A percentile compares a stretch with the other conserved stretches of the same genome.
These are phyloP conservation scores for Pharnaceum exiguum DNA, from an alignment of 148 eudicot species.

Conservation along the genomic window DNA sequence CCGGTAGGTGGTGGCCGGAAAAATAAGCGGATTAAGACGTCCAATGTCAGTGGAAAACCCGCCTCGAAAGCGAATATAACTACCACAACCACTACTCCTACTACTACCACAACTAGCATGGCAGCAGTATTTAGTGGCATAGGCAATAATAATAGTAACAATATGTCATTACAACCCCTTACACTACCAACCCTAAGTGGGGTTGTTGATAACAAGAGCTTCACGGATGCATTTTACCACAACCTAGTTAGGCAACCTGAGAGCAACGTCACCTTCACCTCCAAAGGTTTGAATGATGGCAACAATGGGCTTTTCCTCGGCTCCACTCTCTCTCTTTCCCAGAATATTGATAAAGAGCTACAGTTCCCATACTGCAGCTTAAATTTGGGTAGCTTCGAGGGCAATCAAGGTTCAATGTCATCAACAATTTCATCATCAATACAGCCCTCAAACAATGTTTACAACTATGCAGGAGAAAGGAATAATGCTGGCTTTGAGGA, in stretches of 20 bases:
- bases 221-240: constrained; percentile 23
- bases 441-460: constrained; percentile 23
- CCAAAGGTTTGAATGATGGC: constrained; percentile 9
- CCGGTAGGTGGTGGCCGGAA: constrained; percentile 90
- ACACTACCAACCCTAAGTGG: neutral
- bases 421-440: constrained; percentile 20
- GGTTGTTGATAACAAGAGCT: constrained; percentile 18
- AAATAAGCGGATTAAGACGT: constrained; percentile 58
- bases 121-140: too few species aligned
- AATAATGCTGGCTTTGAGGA: constrained; percentile 6
- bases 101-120: neutral
- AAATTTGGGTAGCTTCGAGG: constrained; percentile 33
- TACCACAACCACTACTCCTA: constrained; percentile 5
- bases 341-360: constrained; percentile 19
- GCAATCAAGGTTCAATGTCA: constrained; percentile 34
- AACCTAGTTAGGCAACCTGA: constrained; percentile 19
- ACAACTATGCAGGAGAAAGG: constrained; percentile 23
- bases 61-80: constrained; percentile 16
- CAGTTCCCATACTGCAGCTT: constrained; percentile 37
- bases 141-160: constrained; percentile 9
- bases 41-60: constrained; percentile 20
- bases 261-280: constrained; percentile 11
- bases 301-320: constrained; percentile 17
- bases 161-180: constrained; percentile 13
- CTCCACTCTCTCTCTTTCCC: constrained; percentile 16